Evolutionary conservation across 495 filamentous ascomycete species (phyloP), one percentile per base, ranked within the genome.

Genomic region (Podospora comata): DNA sequence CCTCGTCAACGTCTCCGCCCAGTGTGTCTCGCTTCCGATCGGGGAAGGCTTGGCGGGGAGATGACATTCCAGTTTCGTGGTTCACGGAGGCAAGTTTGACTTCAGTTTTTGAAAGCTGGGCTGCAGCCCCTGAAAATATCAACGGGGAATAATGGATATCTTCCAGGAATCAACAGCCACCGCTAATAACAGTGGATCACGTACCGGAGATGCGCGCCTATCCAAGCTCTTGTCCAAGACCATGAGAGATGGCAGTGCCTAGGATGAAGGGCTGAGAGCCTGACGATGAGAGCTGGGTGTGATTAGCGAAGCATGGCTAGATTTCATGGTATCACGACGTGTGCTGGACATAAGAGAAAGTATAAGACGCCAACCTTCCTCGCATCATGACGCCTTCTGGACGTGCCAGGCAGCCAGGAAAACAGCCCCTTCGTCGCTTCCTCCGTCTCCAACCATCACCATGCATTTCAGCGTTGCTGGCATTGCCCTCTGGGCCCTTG

Each of bases 401-500:
- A 48, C 3, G 39, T 2, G 2, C 15, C 39, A 48, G 39, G 6
- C 39, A 48, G 39, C 39, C 39, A 48, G 7, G 9, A 48, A 16
- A 5, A 48, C 9, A 48, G 15, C 39, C 13, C 5, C 30, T 0
- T 7, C 30, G 30, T 7, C 0, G 7, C 30, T 32, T 32, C 30
- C 30, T 32, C 30, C 30, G 30, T 30, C 26, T 28, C 2, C 48
- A 1, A 27, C 3, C 18, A 15, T 28, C 56, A 16, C 39, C 39
- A 48, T 48, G 39, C 39, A 63, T 7, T 55, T 67, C 66, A 68
- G 54, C 61, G 44, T 68, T 18, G 53, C 60, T 28, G 60, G 48
- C n/a, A n/a, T 59, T n/a, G 66, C 60, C 48, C 60, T 68, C 66
- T 68, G 60, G 60, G 63, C 64, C 27, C 68, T 69, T 30, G 32